A percentile compares a stretch with the other conserved stretches of the same genome.
Conservation (phyloP, 768 basidiomycete species). For the Amanita polypyramis region DNA sequence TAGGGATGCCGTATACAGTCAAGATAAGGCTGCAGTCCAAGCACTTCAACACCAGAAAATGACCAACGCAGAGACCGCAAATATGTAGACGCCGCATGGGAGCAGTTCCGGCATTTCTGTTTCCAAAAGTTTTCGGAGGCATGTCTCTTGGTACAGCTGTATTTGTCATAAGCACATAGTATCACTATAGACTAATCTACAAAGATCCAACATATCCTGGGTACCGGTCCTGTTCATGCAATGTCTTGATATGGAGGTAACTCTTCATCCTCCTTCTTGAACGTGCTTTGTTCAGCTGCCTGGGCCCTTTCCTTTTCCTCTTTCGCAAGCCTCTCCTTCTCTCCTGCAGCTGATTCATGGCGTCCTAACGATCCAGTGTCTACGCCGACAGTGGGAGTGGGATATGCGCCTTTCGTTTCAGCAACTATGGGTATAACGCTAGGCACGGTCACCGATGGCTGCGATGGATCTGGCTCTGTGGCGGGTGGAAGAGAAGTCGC, state of each 20-base stretch:
- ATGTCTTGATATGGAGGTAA: slow-evolving; percentile 39
- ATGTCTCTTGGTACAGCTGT: too few relatives aligned
- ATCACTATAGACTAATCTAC: neutral
- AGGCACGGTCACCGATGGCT: slow-evolving; percentile 16
- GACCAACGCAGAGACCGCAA: neutral
- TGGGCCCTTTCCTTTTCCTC: slow-evolving; percentile 55
- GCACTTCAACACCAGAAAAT: slow-evolving; percentile 1
- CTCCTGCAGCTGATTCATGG: slow-evolving; percentile 46
- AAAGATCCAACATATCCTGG: neutral
- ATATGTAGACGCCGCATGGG: neutral
- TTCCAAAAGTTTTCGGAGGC: too few relatives aligned
- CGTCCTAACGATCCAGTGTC: neutral
- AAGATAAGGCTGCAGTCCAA: slow-evolving; percentile 7
- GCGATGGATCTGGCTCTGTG: slow-evolving; percentile 12
- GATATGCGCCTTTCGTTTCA: slow-evolving; percentile 64
- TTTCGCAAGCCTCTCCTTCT: slow-evolving; percentile 54
- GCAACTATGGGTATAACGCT: slow-evolving; percentile 52
- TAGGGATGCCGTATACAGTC: slow-evolving; percentile 15
- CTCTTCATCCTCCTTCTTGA: slow-evolving; percentile 28
- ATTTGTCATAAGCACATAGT: too few relatives aligned
- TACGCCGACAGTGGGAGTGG: neutral
- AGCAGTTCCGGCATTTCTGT: too few relatives aligned
- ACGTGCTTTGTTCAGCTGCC: slow-evolving; percentile 14
- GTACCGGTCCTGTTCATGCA: slow-evolving; percentile 3
- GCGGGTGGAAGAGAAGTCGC: slow-evolving; percentile 2